phyloP scores from a whole-genome alignment of 202 grass and related monocot species.

The Brachypodium distachyon region DNA sequence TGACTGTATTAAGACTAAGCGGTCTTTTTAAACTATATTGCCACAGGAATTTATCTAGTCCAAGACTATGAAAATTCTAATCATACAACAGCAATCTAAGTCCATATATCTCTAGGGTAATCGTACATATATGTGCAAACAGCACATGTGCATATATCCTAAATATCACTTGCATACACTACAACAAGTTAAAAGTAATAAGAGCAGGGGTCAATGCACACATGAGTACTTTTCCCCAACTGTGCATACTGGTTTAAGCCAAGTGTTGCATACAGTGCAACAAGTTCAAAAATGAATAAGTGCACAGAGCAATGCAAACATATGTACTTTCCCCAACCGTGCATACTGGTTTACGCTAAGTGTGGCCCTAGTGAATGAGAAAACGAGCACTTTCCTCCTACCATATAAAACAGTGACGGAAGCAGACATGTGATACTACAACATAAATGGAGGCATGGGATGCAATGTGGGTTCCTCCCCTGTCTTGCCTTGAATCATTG shows the following conservation, averaged over 20 bases:
- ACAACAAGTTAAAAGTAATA: not conserved
- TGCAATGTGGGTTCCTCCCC: not conserved
- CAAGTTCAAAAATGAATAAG: not conserved
- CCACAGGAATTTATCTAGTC: not conserved
- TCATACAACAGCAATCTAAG: not conserved
- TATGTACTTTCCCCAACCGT: not conserved
- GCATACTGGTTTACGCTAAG: not conserved
- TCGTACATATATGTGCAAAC: not conserved
- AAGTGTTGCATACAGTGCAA: not conserved
- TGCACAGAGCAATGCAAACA: not conserved
- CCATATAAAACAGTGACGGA: not conserved
- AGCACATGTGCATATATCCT: not conserved
- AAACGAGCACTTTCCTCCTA: not conserved
- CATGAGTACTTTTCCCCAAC: not conserved
- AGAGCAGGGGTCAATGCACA: not conserved
- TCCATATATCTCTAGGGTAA: not conserved
- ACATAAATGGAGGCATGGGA: not conserved
- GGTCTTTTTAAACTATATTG: not conserved
- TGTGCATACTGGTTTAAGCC: too few species aligned
- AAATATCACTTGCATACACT: not conserved
- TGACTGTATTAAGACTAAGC: too few species aligned
- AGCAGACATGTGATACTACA: not conserved
- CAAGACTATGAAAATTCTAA: not conserved
- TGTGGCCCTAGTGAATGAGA: not conserved
- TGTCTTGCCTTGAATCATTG: not conserved